phyloP scores from a whole-genome alignment of 2,329 filamentous ascomycete species.

The Stagonosporopsis tanaceti region DNA sequence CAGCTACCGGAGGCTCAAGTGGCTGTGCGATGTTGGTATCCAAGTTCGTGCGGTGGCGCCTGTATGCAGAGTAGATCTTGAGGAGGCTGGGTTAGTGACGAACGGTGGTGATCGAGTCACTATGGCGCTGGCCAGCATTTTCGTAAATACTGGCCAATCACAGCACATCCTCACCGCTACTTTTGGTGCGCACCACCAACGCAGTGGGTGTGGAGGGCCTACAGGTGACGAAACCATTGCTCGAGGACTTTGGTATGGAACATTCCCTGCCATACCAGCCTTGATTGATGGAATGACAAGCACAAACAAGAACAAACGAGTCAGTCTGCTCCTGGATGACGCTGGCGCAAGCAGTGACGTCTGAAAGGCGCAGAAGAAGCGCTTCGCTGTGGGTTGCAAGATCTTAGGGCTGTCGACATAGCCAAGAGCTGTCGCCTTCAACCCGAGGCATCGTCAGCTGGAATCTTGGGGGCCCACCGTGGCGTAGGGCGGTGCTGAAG shows the following conservation, averaged over 20 bases:
- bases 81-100: conserved; percentile 33
- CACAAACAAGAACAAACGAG: conserved; percentile 4
- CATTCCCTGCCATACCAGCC: conserved; percentile 1
- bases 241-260: conserved; percentile 15
- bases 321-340: conserved; percentile 10
- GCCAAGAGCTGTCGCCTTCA: conserved; percentile 20
- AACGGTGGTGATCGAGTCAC: conserved; percentile 28
- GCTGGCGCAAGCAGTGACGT: conserved; percentile 13
- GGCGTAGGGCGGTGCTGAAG: conserved; percentile 25
- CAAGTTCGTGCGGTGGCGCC: conserved; percentile 16
- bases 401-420: conserved; percentile 19
- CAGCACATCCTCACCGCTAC: conserved; percentile 44
- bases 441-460: conserved; percentile 28
- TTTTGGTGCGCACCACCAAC: conserved; percentile 34
- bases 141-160: conserved; percentile 39
- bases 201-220: conserved; percentile 35
- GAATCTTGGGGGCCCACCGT: conserved; percentile 29
- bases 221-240: conserved; percentile 36
- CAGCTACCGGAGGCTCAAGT: conserved; percentile 17
- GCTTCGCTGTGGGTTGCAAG: conserved; percentile 20
- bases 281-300: conserved; percentile 1
- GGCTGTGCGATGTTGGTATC: conserved; percentile 21
- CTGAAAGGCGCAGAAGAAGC: conserved; percentile 23
- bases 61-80: conserved; percentile 20
- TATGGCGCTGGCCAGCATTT: conserved; percentile 36